phyloP scores from a whole-genome alignment of 495 filamentous ascomycete genomes.

The Pyrenopolyporus hunteri region DNA sequence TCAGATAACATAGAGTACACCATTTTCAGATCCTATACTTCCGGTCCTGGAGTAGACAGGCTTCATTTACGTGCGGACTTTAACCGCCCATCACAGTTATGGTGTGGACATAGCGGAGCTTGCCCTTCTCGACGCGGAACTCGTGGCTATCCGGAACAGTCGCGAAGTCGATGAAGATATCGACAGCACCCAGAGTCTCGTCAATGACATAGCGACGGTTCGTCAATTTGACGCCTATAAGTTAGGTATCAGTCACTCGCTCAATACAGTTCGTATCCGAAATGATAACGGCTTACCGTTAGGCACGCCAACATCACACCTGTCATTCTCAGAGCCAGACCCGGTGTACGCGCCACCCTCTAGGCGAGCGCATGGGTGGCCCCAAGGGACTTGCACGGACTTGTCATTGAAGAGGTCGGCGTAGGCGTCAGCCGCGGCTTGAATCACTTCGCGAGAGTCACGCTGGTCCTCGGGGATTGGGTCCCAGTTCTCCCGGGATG shows the following conservation, averaged over 20 bases:
- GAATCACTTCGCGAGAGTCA: conserved; percentile 52
- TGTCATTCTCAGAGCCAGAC: conserved; percentile 42
- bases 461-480: conserved; percentile 51
- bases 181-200: conserved; percentile 54
- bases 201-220: conserved; percentile 60
- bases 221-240: conserved; percentile 41
- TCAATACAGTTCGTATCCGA: neutral
- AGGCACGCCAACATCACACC: conserved; percentile 49
- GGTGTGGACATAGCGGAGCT: conserved; percentile 56
- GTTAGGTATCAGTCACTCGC: conserved; percentile 19
- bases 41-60: too few relatives aligned
- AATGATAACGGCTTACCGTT: conserved; percentile 34
- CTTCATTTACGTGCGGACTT: too few relatives aligned
- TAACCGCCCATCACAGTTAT: conserved; percentile 48
- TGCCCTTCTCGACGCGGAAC: conserved; percentile 57
- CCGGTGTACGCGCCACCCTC: conserved; percentile 56
- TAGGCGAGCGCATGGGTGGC: conserved; percentile 52
- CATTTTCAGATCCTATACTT: too few relatives aligned
- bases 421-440: conserved; percentile 58
- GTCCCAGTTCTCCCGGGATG: conserved; percentile 50
- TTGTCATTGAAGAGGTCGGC: conserved; percentile 54
- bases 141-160: conserved; percentile 57
- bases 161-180: conserved; percentile 52
- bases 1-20: too few relatives aligned
- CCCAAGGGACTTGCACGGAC: conserved; percentile 56